Conservation (phyloP, 257 asterid species). For the Avicennia marina region DNA sequence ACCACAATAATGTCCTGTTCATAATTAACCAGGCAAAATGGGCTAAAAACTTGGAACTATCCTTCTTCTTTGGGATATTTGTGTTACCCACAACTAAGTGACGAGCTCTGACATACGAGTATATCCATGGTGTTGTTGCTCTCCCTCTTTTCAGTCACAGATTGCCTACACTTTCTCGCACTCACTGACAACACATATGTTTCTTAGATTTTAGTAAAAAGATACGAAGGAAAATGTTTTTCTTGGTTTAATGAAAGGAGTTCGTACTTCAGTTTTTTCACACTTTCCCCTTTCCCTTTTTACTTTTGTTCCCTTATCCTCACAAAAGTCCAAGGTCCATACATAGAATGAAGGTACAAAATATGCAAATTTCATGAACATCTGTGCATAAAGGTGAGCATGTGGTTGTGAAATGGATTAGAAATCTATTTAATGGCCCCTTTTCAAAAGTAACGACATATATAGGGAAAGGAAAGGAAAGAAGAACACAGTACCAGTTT, state of each 20-base stretch:
- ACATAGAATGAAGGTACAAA: too few species aligned
- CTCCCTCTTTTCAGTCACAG: background rate
- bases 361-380: background rate
- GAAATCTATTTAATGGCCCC: background rate
- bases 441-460: background rate
- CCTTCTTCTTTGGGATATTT: conserved; percentile 16
- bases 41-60: conserved; percentile 19
- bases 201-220: too few species aligned
- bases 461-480: background rate
- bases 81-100: conserved; percentile 12
- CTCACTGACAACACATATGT: too few species aligned
- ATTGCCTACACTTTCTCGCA: background rate
- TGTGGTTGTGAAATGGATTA: too few species aligned
- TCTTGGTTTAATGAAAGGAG: too few species aligned
- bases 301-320: too few species aligned
- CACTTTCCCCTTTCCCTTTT: too few species aligned
- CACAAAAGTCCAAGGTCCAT: too few species aligned
- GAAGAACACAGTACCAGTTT: background rate
- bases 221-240: too few species aligned
- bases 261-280: too few species aligned
- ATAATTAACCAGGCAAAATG: conserved; percentile 16
- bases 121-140: background rate
- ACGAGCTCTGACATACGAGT: background rate
- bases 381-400: too few species aligned
- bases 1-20: conserved; percentile 19